Evolutionary conservation across 2,329 filamentous ascomycete genomes (phyloP).

Genomic region (Trichoderma pleuroti): DNA sequence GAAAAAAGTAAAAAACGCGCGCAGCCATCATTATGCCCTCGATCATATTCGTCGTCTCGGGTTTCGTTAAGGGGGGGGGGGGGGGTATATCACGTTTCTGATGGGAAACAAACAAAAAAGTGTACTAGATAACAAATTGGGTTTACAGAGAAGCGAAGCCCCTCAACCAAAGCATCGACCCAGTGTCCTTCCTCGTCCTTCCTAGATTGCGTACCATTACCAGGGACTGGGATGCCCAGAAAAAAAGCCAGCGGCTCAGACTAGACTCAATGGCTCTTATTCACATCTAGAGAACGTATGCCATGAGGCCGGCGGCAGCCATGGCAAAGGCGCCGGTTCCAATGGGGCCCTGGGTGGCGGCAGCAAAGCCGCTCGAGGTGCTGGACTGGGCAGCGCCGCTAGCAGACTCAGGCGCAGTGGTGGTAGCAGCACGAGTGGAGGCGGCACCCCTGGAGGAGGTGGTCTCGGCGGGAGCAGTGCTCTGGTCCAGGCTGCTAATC

Average conservation of each 20-base stretch:
- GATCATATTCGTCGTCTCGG: constrained; percentile 24
- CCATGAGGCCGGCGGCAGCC: constrained; percentile 50
- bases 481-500: constrained; percentile 21
- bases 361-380: constrained; percentile 34
- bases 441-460: constrained; percentile 28
- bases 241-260: constrained; percentile 16
- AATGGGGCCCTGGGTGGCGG: constrained; percentile 40
- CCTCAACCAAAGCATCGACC: constrained; percentile 19
- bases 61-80: constrained; percentile 21
- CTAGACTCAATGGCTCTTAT: constrained; percentile 22
- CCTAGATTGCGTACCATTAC: constrained; percentile 7
- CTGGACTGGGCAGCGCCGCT: constrained; percentile 33
- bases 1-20: background rate
- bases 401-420: constrained; percentile 16
- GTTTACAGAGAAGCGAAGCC: constrained; percentile 33
- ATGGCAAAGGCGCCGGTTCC: constrained; percentile 44
- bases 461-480: constrained; percentile 20
- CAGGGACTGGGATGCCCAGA: constrained; percentile 19
- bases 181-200: background rate
- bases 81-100: constrained; percentile 14
- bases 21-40: constrained; percentile 21
- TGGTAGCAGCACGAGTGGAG: constrained; percentile 20
- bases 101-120: constrained; percentile 24
- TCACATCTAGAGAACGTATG: constrained; percentile 46
- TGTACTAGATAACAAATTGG: constrained; percentile 32